These are phyloP conservation scores for Chaetothyriales sp. DNA, from an alignment of 2,329 filamentous ascomycete genomes.

Conservation along the genomic window DNA sequence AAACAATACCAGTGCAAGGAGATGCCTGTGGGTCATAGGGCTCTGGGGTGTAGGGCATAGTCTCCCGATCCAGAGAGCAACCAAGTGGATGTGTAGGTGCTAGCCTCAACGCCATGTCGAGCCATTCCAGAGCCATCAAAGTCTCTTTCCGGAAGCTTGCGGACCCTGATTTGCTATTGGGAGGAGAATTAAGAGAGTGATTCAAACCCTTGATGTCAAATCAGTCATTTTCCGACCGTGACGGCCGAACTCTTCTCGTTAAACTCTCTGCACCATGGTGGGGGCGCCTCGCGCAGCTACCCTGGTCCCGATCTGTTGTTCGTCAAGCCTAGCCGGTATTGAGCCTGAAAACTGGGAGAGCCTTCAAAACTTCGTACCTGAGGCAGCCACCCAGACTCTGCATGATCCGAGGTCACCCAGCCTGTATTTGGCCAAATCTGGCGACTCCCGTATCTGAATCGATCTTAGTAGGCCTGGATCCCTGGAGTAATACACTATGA, in stretches of 20 bases:
- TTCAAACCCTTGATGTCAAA: neutral
- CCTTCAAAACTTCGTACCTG: neutral
- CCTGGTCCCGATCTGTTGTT: constrained; percentile 3
- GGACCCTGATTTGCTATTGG: neutral
- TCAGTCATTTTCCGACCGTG: constrained; percentile 1
- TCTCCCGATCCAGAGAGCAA: constrained; percentile 1
- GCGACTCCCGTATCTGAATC: neutral
- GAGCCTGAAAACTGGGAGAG: neutral
- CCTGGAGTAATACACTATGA: neutral
- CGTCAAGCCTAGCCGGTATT: neutral
- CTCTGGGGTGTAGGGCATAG: neutral
- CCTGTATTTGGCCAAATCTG: neutral
- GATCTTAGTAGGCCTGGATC: neutral
- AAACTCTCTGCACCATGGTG: neutral
- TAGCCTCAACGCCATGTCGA: constrained; percentile 10
- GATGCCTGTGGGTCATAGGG: neutral
- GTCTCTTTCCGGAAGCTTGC: constrained; percentile 10
- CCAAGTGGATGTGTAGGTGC: constrained; percentile 11
- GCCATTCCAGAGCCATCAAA: constrained; percentile 6
- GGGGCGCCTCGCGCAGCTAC: neutral
- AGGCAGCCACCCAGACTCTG: neutral
- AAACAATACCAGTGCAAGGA: neutral
- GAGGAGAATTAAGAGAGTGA: neutral
- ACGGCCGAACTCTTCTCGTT: constrained; percentile 2
- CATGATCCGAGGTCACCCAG: neutral